phyloP scores from a whole-genome alignment of 2,329 filamentous ascomycete species.

The Ophiostoma sp. region DNA sequence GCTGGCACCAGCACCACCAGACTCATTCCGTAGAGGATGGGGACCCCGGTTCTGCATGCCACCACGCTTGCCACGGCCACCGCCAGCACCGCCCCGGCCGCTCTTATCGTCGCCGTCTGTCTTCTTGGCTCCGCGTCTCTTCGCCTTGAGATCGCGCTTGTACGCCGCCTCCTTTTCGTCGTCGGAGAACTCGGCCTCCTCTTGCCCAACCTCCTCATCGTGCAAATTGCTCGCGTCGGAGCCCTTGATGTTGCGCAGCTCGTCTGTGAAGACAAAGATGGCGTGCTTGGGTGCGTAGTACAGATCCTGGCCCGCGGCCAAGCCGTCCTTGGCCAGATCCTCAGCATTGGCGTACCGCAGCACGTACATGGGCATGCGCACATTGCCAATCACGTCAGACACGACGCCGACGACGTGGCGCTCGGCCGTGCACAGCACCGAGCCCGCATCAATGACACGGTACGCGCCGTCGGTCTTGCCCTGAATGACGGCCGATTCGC shows the following conservation, averaged over 20 bases:
- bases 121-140: slow-evolving; percentile 44
- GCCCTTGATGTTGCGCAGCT: slow-evolving; percentile 71
- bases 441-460: slow-evolving; percentile 76
- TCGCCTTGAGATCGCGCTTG: slow-evolving; percentile 63
- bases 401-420: slow-evolving; percentile 73
- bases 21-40: slow-evolving; percentile 40
- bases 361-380: slow-evolving; percentile 80
- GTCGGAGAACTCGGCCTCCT: slow-evolving; percentile 93
- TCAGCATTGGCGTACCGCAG: slow-evolving; percentile 62
- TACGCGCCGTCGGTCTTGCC: slow-evolving; percentile 75
- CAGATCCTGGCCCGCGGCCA: slow-evolving; percentile 64
- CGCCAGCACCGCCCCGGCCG: background rate
- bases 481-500: slow-evolving; percentile 71
- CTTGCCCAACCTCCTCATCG: slow-evolving; percentile 80
- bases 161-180: slow-evolving; percentile 89
- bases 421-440: slow-evolving; percentile 72
- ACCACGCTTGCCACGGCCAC: slow-evolving; percentile 11
- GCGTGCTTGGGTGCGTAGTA: slow-evolving; percentile 78
- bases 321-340: slow-evolving; percentile 57
- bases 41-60: background rate
- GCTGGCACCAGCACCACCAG: slow-evolving; percentile 29
- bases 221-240: slow-evolving; percentile 93
- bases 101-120: slow-evolving; percentile 11
- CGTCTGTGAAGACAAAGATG: slow-evolving; percentile 79
- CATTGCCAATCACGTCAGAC: slow-evolving; percentile 79